Base-by-base conservation (phyloP, 1,284 basidiomycete genomes). In the Leccinum subrobustum region DNA sequence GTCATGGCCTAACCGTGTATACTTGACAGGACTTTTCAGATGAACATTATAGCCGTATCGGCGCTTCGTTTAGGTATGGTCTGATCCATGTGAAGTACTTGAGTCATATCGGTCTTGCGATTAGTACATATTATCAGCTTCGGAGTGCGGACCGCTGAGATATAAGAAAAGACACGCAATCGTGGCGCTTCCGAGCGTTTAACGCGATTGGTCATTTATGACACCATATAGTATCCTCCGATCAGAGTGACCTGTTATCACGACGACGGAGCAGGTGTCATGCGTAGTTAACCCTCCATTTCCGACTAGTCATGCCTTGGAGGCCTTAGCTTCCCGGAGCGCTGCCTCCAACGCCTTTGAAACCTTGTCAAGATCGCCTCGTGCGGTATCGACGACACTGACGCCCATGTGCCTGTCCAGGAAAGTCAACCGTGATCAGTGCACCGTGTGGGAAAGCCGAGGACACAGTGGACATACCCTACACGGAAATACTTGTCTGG, bases 351-450 rank as follows among this genome's bases (percentile, higher is more conserved):
- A 76, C 1, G 84, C 85, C 35, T 81, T 75, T 62, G 95, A 80
- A 60, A 97, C 79, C 72, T 79, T 87, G 66, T 94, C 88, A 16
- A 97, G 74, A 75, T 98, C 94, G 2, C 84, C 87, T 55, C 93
- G 82, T 58, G 80, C 67, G 33, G 79, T 64, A 67, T 95, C 84
- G 29, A 91, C 86, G 27, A 86, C 95, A 8, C 91, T 90, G 60
- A 91, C 76, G 59, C 96, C 96, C 95, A 98, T 96, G 76, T 97
- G 95, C 25, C 93, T 87, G 65, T 42, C 37, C 8, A 33, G 9
- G 9, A 48, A 23, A 51, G 1, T 44, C 42, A 42, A 18, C 8
- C 6, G 18, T 2, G 1, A 54, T 71, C 27, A 70, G 61, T 47
- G 6, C 2, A 25, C 5, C 37, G 16, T 39, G 37, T 35, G 51